A percentile compares a stretch with the other conserved stretches of the same genome.
Conservation (phyloP, 2,329 filamentous ascomycete genomes). For the Talaromyces marneffei region DNA sequence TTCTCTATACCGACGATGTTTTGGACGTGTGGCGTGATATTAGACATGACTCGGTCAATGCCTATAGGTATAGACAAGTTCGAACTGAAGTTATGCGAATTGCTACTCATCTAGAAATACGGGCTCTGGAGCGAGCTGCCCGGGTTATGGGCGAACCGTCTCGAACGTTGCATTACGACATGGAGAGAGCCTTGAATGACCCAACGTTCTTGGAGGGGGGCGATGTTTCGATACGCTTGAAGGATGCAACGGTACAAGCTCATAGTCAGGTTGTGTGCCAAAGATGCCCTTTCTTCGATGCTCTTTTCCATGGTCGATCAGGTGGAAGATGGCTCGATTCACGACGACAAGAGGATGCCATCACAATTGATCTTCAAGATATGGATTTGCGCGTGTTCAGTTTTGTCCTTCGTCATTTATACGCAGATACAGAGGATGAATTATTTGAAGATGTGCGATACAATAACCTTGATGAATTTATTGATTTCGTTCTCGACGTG, state of each 20-base stretch:
- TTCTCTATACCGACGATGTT: slow-evolving; percentile 71
- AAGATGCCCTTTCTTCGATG: slow-evolving; percentile 87
- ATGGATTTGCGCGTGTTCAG: slow-evolving; percentile 67
- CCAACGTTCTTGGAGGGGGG: slow-evolving; percentile 68
- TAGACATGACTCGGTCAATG: slow-evolving; percentile 57
- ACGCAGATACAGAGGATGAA: slow-evolving; percentile 72
- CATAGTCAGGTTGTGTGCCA: slow-evolving; percentile 77
- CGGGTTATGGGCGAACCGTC: slow-evolving; percentile 65
- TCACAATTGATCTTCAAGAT: slow-evolving; percentile 77
- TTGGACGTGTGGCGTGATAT: slow-evolving; percentile 84
- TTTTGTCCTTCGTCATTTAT: slow-evolving; percentile 74
- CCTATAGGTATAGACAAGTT: slow-evolving; percentile 70
- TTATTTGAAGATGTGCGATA: slow-evolving; percentile 73
- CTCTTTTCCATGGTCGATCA: slow-evolving; percentile 82
- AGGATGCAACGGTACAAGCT: slow-evolving; percentile 59
- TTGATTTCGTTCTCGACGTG: slow-evolving; percentile 85
- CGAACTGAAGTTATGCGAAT: slow-evolving; percentile 82
- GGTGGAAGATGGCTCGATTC: slow-evolving; percentile 75
- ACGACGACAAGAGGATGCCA: slow-evolving; percentile 51
- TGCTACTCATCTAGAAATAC: slow-evolving; percentile 65
- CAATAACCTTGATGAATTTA: slow-evolving; percentile 70
- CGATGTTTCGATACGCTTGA: slow-evolving; percentile 74
- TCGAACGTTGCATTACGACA: slow-evolving; percentile 61
- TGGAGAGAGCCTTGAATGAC: slow-evolving; percentile 64
- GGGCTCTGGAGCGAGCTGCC: slow-evolving; percentile 67